Conservation (phyloP, 2,329 filamentous ascomycete species). For the Penicillium expansum region DNA sequence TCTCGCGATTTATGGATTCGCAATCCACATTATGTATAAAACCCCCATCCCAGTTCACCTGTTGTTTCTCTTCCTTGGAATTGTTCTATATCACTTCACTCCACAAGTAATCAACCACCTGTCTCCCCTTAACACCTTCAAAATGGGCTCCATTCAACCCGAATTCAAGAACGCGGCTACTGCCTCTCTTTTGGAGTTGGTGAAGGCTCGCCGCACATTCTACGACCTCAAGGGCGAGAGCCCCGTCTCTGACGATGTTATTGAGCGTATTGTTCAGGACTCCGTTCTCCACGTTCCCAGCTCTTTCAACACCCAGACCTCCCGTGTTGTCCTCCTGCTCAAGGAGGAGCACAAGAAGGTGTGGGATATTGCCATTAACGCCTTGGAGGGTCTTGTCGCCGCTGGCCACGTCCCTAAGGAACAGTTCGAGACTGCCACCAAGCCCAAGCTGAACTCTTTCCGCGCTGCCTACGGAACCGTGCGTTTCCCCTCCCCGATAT, state of each 20-base stretch:
- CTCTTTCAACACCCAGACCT: conserved; percentile 83
- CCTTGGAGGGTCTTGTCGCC: conserved; percentile 46
- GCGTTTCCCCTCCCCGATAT: conserved; percentile 34
- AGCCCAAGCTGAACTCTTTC: conserved; percentile 57
- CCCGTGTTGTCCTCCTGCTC: conserved; percentile 73
- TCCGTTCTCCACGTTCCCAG: conserved; percentile 68
- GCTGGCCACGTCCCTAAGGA: conserved; percentile 54
- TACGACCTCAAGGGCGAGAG: conserved; percentile 34
- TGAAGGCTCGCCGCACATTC: conserved; percentile 32
- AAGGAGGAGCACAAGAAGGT: conserved; percentile 82
- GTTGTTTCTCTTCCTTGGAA: not conserved
- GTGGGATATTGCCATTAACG: conserved; percentile 73
- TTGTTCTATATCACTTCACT: not conserved
- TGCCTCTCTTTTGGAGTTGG: conserved; percentile 30
- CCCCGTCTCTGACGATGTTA: conserved; percentile 33
- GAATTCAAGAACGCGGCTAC: conserved; percentile 36
- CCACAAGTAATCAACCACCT: not conserved
- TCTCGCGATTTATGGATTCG: not conserved
- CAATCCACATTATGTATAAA: not conserved
- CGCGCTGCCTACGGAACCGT: conserved; percentile 71
- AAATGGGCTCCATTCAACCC: conserved; percentile 37
- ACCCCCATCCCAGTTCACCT: not conserved
- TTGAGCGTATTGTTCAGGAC: conserved; percentile 30
- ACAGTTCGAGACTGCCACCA: conserved; percentile 46
- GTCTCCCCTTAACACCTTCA: conserved; percentile 27